Conservation (phyloP, 805 yeast species). For the Starmera caribaea region DNA sequence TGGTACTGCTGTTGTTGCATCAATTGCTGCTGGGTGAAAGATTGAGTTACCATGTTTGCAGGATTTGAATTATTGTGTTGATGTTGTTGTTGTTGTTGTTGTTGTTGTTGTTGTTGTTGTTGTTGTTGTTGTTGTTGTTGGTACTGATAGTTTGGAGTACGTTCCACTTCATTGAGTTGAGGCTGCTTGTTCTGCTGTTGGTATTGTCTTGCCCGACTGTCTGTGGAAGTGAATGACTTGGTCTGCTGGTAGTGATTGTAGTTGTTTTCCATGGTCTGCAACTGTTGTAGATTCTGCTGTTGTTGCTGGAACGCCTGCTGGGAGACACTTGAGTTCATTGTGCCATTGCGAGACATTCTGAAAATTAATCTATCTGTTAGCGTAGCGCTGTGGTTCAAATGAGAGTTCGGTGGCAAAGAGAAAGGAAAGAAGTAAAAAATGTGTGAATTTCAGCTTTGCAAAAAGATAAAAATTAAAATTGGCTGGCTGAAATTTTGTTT, state of each 20-base stretch:
- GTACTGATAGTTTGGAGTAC: neutral
- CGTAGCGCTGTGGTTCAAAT: neutral
- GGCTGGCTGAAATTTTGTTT: too few relatives aligned
- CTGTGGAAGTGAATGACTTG: slow-evolving; percentile 30
- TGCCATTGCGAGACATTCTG: slow-evolving; percentile 25
- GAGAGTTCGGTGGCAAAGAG: too few relatives aligned
- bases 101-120: slow-evolving; percentile 1
- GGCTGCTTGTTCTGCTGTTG: neutral
- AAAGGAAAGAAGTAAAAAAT: too few relatives aligned
- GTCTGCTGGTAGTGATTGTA: slow-evolving; percentile 29
- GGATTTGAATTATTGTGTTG: slow-evolving; percentile 2
- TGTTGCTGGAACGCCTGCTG: slow-evolving; percentile 34
- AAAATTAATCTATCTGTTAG: neutral
- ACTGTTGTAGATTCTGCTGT: slow-evolving; percentile 35
- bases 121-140: slow-evolving; percentile 7
- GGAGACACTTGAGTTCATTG: slow-evolving; percentile 25
- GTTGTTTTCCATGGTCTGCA: slow-evolving; percentile 33
- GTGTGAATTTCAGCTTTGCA: too few relatives aligned
- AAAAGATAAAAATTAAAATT: too few relatives aligned
- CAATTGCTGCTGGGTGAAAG: neutral
- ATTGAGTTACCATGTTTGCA: slow-evolving; percentile 1
- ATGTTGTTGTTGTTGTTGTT: slow-evolving; percentile 4
- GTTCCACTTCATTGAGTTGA: slow-evolving; percentile 1
- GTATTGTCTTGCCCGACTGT: slow-evolving; percentile 10
- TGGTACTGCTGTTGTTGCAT: slow-evolving; percentile 3